phyloP scores from a whole-genome alignment of 1,284 basidiomycete species.

The Phlebopus sp. region DNA sequence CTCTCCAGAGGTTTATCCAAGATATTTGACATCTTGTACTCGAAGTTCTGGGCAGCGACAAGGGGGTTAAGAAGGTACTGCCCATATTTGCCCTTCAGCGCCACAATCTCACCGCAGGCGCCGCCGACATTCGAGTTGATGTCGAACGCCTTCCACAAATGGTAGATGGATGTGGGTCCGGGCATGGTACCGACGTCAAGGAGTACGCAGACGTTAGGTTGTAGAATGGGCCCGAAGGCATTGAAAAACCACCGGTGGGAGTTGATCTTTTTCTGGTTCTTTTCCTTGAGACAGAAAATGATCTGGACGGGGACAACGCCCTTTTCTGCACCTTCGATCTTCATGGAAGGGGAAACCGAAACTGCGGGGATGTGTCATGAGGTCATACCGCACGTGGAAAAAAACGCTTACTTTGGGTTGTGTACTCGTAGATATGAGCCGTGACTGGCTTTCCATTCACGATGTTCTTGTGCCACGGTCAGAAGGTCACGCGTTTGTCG shows the following conservation, averaged over 20 bases:
- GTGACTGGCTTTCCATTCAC: constrained; percentile 85
- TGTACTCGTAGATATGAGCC: constrained; percentile 96
- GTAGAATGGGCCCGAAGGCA: constrained; percentile 73
- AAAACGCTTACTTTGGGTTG: constrained; percentile 70
- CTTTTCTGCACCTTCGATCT: constrained; percentile 79
- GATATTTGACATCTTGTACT: constrained; percentile 97
- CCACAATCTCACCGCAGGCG: constrained; percentile 96
- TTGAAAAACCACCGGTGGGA: constrained; percentile 95
- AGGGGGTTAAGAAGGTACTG: constrained; percentile 80
- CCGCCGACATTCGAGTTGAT: constrained; percentile 95
- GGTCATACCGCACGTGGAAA: constrained; percentile 4
- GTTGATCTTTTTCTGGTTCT: constrained; percentile 92
- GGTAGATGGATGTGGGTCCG: constrained; percentile 86
- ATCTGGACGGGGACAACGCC: constrained; percentile 87
- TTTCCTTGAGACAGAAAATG: constrained; percentile 93
- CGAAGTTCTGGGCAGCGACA: constrained; percentile 91
- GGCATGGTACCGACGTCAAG: constrained; percentile 96
- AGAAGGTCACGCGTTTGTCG: background rate
- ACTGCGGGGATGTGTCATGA: constrained; percentile 45
- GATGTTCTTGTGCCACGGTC: constrained; percentile 51
- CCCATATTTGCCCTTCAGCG: constrained; percentile 83
- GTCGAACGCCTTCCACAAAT: constrained; percentile 97
- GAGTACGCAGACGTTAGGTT: constrained; percentile 90
- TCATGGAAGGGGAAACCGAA: constrained; percentile 76
- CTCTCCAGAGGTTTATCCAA: constrained; percentile 86